Evolutionary conservation across 192 early-diverging fungal genomes (phyloP), one percentile per base, ranked within the genome.

Genomic region (Umbelopsis ramanniana): DNA sequence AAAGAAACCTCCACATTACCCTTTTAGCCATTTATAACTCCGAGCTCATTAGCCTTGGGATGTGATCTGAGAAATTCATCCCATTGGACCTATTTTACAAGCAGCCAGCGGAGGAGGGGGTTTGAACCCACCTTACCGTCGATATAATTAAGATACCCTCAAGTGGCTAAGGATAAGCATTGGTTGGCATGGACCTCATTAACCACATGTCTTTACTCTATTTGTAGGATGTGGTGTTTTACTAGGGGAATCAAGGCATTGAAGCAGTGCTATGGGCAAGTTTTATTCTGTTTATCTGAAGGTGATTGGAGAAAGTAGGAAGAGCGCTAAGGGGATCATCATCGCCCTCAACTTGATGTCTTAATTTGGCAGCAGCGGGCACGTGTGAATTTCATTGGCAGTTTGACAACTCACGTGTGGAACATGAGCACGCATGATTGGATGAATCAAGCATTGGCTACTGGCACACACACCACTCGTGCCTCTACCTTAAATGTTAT

Each of bases 401-500:
- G 33, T 12, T 63, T 37, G 57, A 37, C 14, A 19, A 35, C 57
- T 63, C 57, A 63, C 57, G 57, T 63, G 57, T 37, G 5, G 17
- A 50, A 15, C 48, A 17, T 50, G 48, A 50, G 8, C 3, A 19
- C 15, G 4, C 6, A 7, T 37, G 26, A 63, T 35, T 63, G 57
- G 33, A 14, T 63, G 57, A 37, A 19, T n/a, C 15, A 14, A n/a
- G 1, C 17, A 19, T 29, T 35, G 19, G 17, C 57, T 63, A 29
- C 17, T 17, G 48, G 48, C 57, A 63, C 57, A 63, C 57, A 63
- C 26, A 29, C 54, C 57, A 63, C 57, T 63, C 57, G 57, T 63
- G 57, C 57, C 33, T 63, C 26, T 63, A 35, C 57, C 57, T 35
- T 63, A 63, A 63, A 63, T 38, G 57, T 63, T 63, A 63, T 63